Evolutionary conservation across 495 filamentous ascomycete genomes (phyloP), one percentile per base, ranked within the genome.

Genomic region (Diplogelasinospora grovesii): DNA sequence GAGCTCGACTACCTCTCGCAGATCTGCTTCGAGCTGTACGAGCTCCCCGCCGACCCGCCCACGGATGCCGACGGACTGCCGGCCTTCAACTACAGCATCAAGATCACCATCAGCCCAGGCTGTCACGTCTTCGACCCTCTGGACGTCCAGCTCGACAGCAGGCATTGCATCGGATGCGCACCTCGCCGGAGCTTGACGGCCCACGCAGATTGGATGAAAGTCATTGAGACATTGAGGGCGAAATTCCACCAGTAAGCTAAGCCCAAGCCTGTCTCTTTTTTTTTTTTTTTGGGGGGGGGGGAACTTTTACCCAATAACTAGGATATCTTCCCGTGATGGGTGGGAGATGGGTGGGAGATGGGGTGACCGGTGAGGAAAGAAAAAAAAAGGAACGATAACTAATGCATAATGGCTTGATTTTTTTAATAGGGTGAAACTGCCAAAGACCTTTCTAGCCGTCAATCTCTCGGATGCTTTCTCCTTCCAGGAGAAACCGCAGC

Each of bases 1-100:
- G 92, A 98, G 58, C 76, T 98, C 32, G 92, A 98, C 58, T 98
- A 97, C 61, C 76, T 98, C n/a, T 89, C 83, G 20, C 88, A 95
- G 57, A 95, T 98, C 52, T 90, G 85, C 58, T 98, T 98, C 50
- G 92, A 98, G 64, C 73, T 98, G 36, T 97, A 97, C 63, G 92
- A 98, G 61, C 86, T 86, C 35, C 84, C 88, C 54, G 86, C 90
- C 46, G 79, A 78, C 45, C 70, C 69, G 26, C 52, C 67, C 8
- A 45, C 58, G 9, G 64, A 70, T 40, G 66, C 59, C 20, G 56
- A 69, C 1, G 57, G 56, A 41, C 48, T 26, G 34, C 67, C 68
- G 29, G 74, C 75, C 4, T 94, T 88, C 59, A 86, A 83, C 29
- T 98, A 98, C 63, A 89, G 83, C 48, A 98, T 98, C 57, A 81